Evolutionary conservation across 1,284 basidiomycete species (phyloP).

Genomic region (Sphagnurus paluster): DNA sequence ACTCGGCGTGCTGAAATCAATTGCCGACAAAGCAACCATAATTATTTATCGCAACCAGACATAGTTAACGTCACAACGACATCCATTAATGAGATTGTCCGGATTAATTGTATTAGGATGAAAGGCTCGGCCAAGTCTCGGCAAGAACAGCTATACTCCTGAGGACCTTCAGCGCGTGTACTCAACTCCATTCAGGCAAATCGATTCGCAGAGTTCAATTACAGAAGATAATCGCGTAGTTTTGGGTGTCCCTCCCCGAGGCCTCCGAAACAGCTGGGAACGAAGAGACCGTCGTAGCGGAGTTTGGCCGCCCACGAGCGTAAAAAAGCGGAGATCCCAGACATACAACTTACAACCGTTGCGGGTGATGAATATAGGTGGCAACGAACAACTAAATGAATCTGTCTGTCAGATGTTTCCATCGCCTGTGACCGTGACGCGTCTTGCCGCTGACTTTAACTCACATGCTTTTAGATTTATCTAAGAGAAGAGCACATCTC

Average conservation of each 20-base stretch:
- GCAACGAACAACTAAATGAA: conserved; percentile 21
- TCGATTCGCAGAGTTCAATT: too few species aligned
- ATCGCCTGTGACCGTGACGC: conserved; percentile 9
- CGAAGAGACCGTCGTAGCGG: conserved; percentile 6
- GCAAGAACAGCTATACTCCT: too few species aligned
- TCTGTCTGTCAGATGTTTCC: conserved; percentile 2
- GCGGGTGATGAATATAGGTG: conserved; percentile 8
- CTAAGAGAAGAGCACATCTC: too few species aligned
- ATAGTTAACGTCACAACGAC: conserved; percentile 20
- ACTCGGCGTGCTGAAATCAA: conserved; percentile 14
- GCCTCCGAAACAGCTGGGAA: conserved; percentile 21
- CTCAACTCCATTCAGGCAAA: too few species aligned
- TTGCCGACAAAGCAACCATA: conserved; percentile 23
- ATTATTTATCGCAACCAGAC: conserved; percentile 33
- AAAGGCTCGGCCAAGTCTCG: conserved; percentile 25
- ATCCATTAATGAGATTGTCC: conserved; percentile 26
- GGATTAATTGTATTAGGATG: conserved; percentile 20
- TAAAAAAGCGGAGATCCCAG: conserved; percentile 11
- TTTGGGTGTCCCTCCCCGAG: conserved; percentile 24
- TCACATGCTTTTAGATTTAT: too few species aligned
- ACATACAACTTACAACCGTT: conserved; percentile 17
- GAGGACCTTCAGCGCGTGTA: too few species aligned
- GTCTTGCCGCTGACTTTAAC: too few species aligned
- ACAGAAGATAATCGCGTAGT: conserved; percentile 13
- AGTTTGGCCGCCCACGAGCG: conserved; percentile 11